phyloP scores from a whole-genome alignment of 2,329 filamentous ascomycete genomes.

The Penicillium sclerotiorum region DNA sequence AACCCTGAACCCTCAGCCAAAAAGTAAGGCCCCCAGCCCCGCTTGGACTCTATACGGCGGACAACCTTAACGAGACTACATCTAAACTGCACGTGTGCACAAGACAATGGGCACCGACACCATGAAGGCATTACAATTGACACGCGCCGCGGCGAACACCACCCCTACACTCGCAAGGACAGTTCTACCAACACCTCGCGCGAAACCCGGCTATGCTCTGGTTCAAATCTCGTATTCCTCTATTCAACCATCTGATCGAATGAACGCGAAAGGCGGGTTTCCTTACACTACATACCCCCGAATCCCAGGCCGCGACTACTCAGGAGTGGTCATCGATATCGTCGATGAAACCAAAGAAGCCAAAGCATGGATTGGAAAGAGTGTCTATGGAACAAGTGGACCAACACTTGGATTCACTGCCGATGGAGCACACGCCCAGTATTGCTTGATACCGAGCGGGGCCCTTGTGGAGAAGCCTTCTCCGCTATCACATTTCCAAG shows the following conservation, averaged over 20 bases:
- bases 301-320: constrained; percentile 37
- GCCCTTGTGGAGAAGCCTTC: constrained; percentile 25
- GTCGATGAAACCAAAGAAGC: constrained; percentile 12
- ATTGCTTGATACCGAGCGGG: constrained; percentile 21
- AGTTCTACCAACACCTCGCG: constrained; percentile 17
- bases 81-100: background rate
- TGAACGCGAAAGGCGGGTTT: constrained; percentile 36
- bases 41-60: too few relatives aligned
- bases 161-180: background rate
- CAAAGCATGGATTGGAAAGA: constrained; percentile 24
- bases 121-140: constrained; percentile 18
- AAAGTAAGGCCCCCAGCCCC: too few relatives aligned
- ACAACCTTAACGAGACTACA: too few relatives aligned
- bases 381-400: constrained; percentile 36
- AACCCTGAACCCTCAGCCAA: too few relatives aligned
- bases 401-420: constrained; percentile 24
- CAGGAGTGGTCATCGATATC: constrained; percentile 29
- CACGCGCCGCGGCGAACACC: background rate
- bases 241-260: constrained; percentile 33
- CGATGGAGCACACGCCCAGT: constrained; percentile 33
- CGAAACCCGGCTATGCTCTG: constrained; percentile 24
- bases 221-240: constrained; percentile 30
- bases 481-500: constrained; percentile 25
- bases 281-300: constrained; percentile 30
- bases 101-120: background rate